These are phyloP conservation scores for Lentinus polychrous DNA, from an alignment of 1,284 basidiomycete species.

Conservation along the genomic window DNA sequence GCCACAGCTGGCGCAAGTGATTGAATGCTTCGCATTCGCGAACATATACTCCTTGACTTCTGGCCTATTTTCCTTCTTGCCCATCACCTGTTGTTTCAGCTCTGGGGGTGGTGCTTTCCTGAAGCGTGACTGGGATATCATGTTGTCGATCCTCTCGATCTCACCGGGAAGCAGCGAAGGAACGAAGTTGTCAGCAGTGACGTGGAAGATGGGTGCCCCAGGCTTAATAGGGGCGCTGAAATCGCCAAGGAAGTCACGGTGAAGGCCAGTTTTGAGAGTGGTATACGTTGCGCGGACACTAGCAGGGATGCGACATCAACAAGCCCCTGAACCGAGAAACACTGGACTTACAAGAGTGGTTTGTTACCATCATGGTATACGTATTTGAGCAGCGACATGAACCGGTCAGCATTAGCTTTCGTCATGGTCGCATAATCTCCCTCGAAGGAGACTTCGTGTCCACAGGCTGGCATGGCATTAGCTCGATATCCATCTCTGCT, in stretches of 20 bases:
- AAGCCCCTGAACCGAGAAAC: neutral
- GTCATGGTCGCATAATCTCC: constrained; percentile 27
- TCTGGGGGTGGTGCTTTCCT: constrained; percentile 8
- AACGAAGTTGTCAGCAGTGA: constrained; percentile 20
- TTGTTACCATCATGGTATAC: constrained; percentile 13
- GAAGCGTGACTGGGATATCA: constrained; percentile 15
- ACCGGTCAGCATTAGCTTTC: constrained; percentile 25
- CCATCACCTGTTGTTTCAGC: constrained; percentile 19
- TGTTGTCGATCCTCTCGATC: constrained; percentile 25
- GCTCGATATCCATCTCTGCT: constrained; percentile 7
- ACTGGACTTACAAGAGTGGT: constrained; percentile 9
- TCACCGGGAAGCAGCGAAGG: constrained; percentile 20
- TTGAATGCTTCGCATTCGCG: constrained; percentile 16
- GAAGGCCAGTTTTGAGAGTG: constrained; percentile 12
- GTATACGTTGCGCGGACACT: constrained; percentile 25
- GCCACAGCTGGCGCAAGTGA: constrained; percentile 21
- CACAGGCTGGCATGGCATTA: constrained; percentile 17
- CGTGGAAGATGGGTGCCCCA: constrained; percentile 18
- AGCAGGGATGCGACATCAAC: neutral
- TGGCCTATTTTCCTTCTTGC: constrained; percentile 18
- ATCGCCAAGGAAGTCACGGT: constrained; percentile 17
- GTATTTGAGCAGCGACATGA: constrained; percentile 22
- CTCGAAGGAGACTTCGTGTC: constrained; percentile 15
- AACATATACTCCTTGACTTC: constrained; percentile 15
- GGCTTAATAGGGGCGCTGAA: constrained; percentile 6